Base-by-base conservation (phyloP, 768 basidiomycete species). In the Boletellus ananiceps region DNA sequence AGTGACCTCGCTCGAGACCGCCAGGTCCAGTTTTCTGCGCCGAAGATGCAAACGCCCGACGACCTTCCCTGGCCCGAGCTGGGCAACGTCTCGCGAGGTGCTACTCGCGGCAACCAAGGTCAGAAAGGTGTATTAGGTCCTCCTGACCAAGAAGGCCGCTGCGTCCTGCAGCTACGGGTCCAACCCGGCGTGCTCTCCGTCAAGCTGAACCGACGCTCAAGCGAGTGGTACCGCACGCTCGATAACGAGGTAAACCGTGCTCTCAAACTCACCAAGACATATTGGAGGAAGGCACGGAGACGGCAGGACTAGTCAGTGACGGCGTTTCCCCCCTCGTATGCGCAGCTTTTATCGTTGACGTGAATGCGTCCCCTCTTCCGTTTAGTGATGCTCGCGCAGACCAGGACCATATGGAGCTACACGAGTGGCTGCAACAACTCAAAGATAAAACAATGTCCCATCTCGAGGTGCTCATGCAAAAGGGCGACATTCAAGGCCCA, bases 371-470 rank as follows among this genome's bases (percentile, higher is more conserved):
- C 31, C 32, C 27, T 34, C 39, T 12, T 23, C 46, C 37, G 8
- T 8, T 50, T 50, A 67, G 66, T 47, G 86, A 90, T 62, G 81
- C 85, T 44, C 81, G 84, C 42, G 88, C 88, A 1, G 88, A 90
- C 72, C 88, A 88, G 64, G 88, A 90, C 62, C 88, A 90, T 60
- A 90, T 90, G 87, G 88, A 90, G 62, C 70, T 90, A 18, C 88
- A 90, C 59, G 88, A 90, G 62, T 90, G 88, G 88, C 71, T 90
- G 2, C 88, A 90, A 58, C 88, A 89, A 65, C 74, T 90, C 58
- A 90, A 90, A 66, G 88, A 90, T 69, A 90, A 88, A 67, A 88
- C 85, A 44, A 90, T 90, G 88, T 86, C 86, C 40, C 86, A 90
- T 69, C 75, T 90, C 39, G 88, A 90, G 65, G 75, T 89, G 2